These are phyloP conservation scores for Tausonia pullulans DNA, from an alignment of 1,284 basidiomycete species.

Conservation along the genomic window DNA sequence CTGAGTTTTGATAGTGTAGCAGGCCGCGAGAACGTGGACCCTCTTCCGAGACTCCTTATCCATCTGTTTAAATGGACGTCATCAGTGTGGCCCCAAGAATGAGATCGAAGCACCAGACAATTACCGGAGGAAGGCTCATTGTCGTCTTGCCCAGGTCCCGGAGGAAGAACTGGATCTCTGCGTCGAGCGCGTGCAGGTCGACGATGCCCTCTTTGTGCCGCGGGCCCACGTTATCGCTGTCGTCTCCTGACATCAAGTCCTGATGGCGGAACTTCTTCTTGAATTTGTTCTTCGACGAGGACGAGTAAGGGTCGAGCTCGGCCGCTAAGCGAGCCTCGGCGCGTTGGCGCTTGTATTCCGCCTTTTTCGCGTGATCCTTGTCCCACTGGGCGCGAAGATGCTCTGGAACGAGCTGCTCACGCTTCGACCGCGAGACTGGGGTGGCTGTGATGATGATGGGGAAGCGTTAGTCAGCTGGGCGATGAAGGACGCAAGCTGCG, in stretches of 20 bases:
- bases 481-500: background rate
- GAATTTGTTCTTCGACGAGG: conserved; percentile 44
- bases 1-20: conserved; percentile 62
- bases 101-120: too few relatives aligned
- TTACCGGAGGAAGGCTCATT: conserved; percentile 54
- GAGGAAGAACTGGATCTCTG: conserved; percentile 59
- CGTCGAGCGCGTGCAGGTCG: conserved; percentile 42
- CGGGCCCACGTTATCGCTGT: background rate
- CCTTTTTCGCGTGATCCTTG: conserved; percentile 69
- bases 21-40: conserved; percentile 63
- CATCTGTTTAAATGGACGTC: conserved; percentile 32
- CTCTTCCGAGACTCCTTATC: conserved; percentile 54
- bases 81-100: too few relatives aligned
- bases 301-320: conserved; percentile 39
- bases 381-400: conserved; percentile 65
- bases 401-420: conserved; percentile 45
- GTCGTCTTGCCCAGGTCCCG: conserved; percentile 39
- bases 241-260: conserved; percentile 37
- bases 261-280: conserved; percentile 40
- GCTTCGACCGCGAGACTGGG: conserved; percentile 47
- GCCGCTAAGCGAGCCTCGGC: conserved; percentile 41
- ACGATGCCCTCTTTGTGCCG: conserved; percentile 13
- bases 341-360: conserved; percentile 57
- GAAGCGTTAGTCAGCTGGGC: conserved; percentile 28
- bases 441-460: conserved; percentile 18